Conservation (phyloP, 192 early-diverging fungal species). For the Haplosporangium gracile region DNA sequence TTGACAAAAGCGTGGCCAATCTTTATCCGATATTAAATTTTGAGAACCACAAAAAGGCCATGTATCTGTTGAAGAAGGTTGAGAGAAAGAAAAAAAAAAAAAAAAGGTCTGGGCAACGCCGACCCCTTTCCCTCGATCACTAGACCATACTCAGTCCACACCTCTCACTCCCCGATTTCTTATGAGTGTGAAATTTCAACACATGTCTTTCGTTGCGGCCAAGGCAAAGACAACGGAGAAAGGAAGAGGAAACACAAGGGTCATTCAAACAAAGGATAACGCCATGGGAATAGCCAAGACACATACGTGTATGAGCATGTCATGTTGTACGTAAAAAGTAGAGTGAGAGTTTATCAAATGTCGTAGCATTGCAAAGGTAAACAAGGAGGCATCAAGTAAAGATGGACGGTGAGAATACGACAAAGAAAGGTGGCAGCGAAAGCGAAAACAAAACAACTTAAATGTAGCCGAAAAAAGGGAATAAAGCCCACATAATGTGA, state of each 20-base stretch:
- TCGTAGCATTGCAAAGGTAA: not conserved
- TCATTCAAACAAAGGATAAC: slow-evolving; percentile 9
- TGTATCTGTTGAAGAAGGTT: not conserved
- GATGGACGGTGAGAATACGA: not conserved
- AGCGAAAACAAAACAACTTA: not conserved
- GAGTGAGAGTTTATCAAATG: not conserved
- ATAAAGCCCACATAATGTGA: not conserved
- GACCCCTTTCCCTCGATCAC: not conserved
- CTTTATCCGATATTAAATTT: slow-evolving; percentile 11
- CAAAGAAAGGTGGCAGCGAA: not conserved
- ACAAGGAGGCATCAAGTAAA: not conserved
- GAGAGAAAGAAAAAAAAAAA: not conserved
- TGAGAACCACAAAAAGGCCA: not conserved
- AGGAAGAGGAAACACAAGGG: not conserved
- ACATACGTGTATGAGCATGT: not conserved
- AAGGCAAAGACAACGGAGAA: not conserved
- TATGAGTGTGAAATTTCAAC: not conserved
- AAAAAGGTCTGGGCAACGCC: not conserved
- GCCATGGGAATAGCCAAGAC: slow-evolving; percentile 11
- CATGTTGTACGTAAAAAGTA: not conserved
- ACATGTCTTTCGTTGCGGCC: not conserved
- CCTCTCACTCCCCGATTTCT: not conserved
- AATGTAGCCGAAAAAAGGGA: not conserved
- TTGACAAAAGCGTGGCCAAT: not conserved
- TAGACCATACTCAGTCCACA: not conserved